phyloP scores from a whole-genome alignment of 306 rosid species.

The Acacia confusa region DNA sequence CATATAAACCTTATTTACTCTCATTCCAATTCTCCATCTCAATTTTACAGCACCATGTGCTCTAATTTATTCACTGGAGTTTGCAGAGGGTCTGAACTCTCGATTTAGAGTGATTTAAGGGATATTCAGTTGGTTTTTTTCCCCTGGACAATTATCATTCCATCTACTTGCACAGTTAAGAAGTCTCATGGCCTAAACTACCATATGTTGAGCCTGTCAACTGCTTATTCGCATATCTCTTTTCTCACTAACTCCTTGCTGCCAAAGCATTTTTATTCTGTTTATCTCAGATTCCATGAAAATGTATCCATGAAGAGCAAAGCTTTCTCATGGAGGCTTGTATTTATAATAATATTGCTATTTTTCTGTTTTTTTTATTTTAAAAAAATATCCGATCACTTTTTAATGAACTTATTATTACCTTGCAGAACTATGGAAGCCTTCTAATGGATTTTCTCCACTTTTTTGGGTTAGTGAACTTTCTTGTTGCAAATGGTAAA shows the following conservation, averaged over 20 bases:
- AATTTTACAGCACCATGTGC: not conserved
- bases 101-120: not conserved
- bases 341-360: not conserved
- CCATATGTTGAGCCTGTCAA: not conserved
- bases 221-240: not conserved
- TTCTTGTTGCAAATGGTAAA: conserved; percentile 19
- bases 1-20: not conserved
- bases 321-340: not conserved
- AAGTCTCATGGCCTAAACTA: not conserved
- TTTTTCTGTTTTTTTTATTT: not conserved
- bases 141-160: not conserved
- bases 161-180: not conserved
- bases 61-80: not conserved
- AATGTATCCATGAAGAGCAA: not conserved
- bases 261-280: not conserved
- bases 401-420: conserved; percentile 31
- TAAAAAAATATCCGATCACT: conserved; percentile 7
- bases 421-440: conserved; percentile 85
- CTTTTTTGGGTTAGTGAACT: conserved; percentile 83
- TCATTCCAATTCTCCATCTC: too few relatives aligned
- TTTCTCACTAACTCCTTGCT: not conserved
- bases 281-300: not conserved
- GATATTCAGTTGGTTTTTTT: not conserved
- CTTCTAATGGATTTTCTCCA: conserved; percentile 89
- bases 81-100: not conserved